Evolutionary conservation across 371 early-diverging fungal species (phyloP), one percentile per base, ranked within the genome.

Genomic region (Ordospora colligata): DNA sequence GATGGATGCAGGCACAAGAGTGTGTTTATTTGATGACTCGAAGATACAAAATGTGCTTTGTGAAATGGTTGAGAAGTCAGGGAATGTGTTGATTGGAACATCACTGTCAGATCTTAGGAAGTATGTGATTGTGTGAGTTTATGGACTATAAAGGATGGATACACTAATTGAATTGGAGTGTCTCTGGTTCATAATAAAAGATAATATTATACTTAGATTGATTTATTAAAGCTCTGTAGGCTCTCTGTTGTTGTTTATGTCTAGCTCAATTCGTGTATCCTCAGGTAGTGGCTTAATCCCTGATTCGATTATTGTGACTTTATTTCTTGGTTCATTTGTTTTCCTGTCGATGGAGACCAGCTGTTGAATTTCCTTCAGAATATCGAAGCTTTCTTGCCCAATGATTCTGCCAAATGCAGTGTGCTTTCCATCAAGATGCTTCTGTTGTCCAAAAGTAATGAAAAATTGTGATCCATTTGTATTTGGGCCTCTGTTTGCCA

Each of bases 401-500:
- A 91, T 90, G n/a, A 90, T 91, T 73, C 91, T 83, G 12, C 94
- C 96, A 88, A 97, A 97, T 2, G 97, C 88, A 0, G 95, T 91
- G 77, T 98, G 94, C 79, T 94, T 94, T 68, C 89, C 89, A 78
- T 98, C 95, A 25, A 98, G 80, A 90, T 93, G 93, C 17, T 91
- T 90, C 87, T 89, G 85, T 17, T 88, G 88, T 1, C 85, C 91
- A n/a, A 90, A 89, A 0, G 97, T 96, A 76, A 98, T 94, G 78
- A 96, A 98, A 83, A 96, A 95, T 87, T 98, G 97, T 67, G 93
- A 92, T 22, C 96, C 96, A 82, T 98, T 96, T 53, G 96, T 93
- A 82, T 94, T 85, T 74, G 86, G 83, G 3, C 96, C 97, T 79
- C 91, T 89, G 80, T 96, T 97, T 75, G 98, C 97, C 97, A 98